Evolutionary conservation across 2,329 filamentous ascomycete species (phyloP), one percentile per base, ranked within the genome.

Genomic region (Fusarium newnesense): DNA sequence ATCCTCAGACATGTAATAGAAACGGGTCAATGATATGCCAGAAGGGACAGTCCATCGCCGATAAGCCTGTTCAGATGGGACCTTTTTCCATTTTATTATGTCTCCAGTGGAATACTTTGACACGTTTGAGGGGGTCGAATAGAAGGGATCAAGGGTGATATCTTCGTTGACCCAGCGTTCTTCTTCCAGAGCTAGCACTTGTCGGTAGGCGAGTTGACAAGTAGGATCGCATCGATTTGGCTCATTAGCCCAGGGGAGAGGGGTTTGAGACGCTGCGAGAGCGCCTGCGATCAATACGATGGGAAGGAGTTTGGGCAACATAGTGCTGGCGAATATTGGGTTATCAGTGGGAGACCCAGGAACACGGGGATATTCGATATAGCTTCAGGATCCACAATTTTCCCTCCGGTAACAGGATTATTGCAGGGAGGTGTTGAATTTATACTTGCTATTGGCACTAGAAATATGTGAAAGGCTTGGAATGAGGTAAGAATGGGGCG

Each of bases 21-120:
- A 66, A 13, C 63, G 59, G 13, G 7, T 13, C 12, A 66, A 50
- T 5, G 47, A 42, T 21, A 66, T 11, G 6, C 63, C 53, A 3
- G 63, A 47, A 2, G 63, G 63, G 9, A 66, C 47, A 7, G 63
- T 66, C 63, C 63, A 66, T 50, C 53, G 52, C 8, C 36, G 21
- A n/a, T 43, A 47, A 7, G 53, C 47, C 16, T 63, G 59, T 2
- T 36, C 24, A n/a, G 63, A 2, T 16, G 59, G 42, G 2, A 66
- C 18, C 32, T 36, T 44, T 12, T 66, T 40, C 63, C 63, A 66
- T 13, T 50, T 49, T 2, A 66, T 30, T 9, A 66, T 26, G 9
- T 64, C 63, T 0, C 59, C 63, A 2, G 40, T 30, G 0, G 46
- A 36, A 6, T 49, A 49, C 5, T 42, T 24, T 7, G 63, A 66